Conservation (phyloP, 148 eudicot genomes). For the Persicaria maculosa region DNA sequence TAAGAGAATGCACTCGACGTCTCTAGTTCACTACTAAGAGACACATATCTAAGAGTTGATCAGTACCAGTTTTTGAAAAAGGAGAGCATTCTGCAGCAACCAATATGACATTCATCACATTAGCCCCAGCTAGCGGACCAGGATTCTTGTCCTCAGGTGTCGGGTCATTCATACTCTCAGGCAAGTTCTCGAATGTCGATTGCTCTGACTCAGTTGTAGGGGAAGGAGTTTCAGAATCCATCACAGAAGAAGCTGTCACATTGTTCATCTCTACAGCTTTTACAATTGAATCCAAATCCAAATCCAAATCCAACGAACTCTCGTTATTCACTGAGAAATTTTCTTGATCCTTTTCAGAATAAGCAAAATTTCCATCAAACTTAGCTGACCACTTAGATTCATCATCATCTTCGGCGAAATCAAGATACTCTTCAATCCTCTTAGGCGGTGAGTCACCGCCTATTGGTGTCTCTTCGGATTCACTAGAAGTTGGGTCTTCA, state of each 20-base stretch:
- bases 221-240: constrained; percentile 21
- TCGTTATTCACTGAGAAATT: constrained; percentile 19
- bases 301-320: constrained; percentile 3
- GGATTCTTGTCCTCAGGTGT: constrained; percentile 44
- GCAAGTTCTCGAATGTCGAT: constrained; percentile 21
- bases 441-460: constrained; percentile 18
- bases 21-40: constrained; percentile 1
- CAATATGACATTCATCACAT: constrained; percentile 90
- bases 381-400: constrained; percentile 21
- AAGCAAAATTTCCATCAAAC: constrained; percentile 18
- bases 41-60: constrained; percentile 30
- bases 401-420: constrained; percentile 21
- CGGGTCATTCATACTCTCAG: constrained; percentile 27
- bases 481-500: constrained; percentile 21
- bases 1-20: constrained; percentile 66
- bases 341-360: constrained; percentile 14
- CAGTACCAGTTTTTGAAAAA: constrained; percentile 17
- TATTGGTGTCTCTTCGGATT: constrained; percentile 21
- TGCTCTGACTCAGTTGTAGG: constrained; percentile 28
- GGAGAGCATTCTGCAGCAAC: constrained; percentile 97
- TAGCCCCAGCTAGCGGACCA: constrained; percentile 77
- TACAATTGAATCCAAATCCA: constrained; percentile 11
- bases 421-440: constrained; percentile 12
- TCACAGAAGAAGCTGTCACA: constrained; percentile 27
- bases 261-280: constrained; percentile 17